phyloP scores from a whole-genome alignment of 2,329 filamentous ascomycete genomes.

The Hymenoscyphus fructigenus region DNA sequence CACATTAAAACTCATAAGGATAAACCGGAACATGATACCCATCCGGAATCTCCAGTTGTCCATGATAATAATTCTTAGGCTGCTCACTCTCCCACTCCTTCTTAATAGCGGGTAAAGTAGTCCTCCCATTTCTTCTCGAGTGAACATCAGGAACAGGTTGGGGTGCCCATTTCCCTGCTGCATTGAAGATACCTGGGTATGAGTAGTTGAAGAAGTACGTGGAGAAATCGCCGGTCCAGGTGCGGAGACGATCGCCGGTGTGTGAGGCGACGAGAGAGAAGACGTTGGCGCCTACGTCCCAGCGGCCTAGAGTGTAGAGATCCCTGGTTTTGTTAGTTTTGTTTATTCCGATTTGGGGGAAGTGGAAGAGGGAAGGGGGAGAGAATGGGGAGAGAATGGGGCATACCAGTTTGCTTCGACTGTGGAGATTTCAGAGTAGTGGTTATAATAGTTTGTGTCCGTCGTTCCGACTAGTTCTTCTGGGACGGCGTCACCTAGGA shows the following conservation, averaged over 20 bases:
- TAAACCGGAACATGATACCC: constrained; percentile 18
- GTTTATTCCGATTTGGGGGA: too few species aligned
- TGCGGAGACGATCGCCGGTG: constrained; percentile 52
- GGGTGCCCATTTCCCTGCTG: constrained; percentile 31
- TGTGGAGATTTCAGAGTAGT: constrained; percentile 69
- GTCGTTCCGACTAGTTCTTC: constrained; percentile 62
- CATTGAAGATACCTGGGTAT: constrained; percentile 43
- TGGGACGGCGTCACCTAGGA: constrained; percentile 74
- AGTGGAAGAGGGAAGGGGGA: background rate
- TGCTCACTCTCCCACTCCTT: constrained; percentile 30
- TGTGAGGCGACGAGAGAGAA: constrained; percentile 58
- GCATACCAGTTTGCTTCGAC: constrained; percentile 63
- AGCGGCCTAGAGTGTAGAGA: constrained; percentile 67
- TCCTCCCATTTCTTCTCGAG: constrained; percentile 32
- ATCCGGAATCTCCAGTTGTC: constrained; percentile 17
- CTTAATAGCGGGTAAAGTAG: constrained; percentile 34
- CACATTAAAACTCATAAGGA: background rate
- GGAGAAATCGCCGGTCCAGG: constrained; percentile 36
- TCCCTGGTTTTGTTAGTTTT: constrained; percentile 32
- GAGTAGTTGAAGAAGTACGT: constrained; percentile 46
- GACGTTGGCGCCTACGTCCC: constrained; percentile 72
- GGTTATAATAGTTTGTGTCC: constrained; percentile 70
- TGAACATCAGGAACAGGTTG: constrained; percentile 38
- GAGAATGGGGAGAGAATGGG: background rate
- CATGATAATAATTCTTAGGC: constrained; percentile 33